Base-by-base conservation (phyloP, 2,329 filamentous ascomycete genomes). In the Neonectria sp. region DNA sequence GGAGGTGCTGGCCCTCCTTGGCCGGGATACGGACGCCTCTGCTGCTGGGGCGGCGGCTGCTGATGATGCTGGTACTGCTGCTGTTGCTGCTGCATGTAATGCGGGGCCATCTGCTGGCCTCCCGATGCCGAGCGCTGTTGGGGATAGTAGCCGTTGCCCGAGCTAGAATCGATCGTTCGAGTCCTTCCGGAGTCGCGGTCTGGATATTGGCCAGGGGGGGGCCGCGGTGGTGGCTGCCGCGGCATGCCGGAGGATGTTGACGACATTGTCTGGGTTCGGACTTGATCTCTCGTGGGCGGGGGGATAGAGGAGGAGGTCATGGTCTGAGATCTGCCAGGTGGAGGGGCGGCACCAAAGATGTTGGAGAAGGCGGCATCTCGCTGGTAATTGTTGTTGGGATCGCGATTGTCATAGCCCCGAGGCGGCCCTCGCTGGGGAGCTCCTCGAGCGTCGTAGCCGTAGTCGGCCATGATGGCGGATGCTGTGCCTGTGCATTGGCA, bases 291-390 rank as follows among this genome's bases (percentile, higher is more conserved):
- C 79, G 85, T 84, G 75, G 84, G 80, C 55, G 85, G 82, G 63
- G 89, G 89, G 66, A 82, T 77, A 48, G 92, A 88, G 71, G 94
- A 91, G 63, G 93, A 95, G 71, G 92, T 96, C 95, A 98, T 98
- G 29, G 95, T 98, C 78, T 98, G 95, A 65, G 95, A 97, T 80
- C 96, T 92, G 65, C 95, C 95, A 52, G 93, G 90, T 53, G 94
- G 94, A 71, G 94, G 95, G 71, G 93, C 89, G 71, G 91, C 91
- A 74, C 95, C 96, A 80, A 98, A 99, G 79, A 98, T 98, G 83
- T 95, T 95, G 73, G 93, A 94, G 82, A 97, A 99, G 72, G 95
- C 96, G 74, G 94, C 94, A 89, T 99, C 95, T 83, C 96, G 92
- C 83, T 96, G 93, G 77, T 86, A 86, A 78, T 87, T 86, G 71